These are phyloP conservation scores for Podosphaera leucotricha DNA, from an alignment of 2,329 filamentous ascomycete genomes.

Conservation along the genomic window DNA sequence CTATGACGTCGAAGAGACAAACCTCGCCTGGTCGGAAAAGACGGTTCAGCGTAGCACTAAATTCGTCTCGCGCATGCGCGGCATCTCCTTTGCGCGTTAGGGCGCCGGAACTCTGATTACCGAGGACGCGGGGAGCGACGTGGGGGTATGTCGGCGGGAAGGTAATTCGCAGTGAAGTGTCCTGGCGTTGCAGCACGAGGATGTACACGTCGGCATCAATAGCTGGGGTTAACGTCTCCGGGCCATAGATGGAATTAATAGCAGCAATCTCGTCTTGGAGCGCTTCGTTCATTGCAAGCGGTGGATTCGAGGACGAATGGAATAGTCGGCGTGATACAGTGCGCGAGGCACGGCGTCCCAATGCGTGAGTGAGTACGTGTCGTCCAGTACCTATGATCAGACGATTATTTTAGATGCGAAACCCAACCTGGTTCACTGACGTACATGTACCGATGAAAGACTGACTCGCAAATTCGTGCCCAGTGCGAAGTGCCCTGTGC, in stretches of 20 bases:
- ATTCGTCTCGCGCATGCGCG: slow-evolving; percentile 41
- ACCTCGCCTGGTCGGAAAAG: slow-evolving; percentile 53
- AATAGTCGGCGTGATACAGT: neutral
- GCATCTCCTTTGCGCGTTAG: slow-evolving; percentile 48
- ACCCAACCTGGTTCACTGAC: too few species aligned
- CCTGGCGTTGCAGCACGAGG: slow-evolving; percentile 38
- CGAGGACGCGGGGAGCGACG: slow-evolving; percentile 46
- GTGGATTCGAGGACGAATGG: neutral
- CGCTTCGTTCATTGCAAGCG: slow-evolving; percentile 13
- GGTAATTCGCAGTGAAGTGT: slow-evolving; percentile 33
- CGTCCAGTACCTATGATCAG: too few species aligned
- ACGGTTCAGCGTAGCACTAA: slow-evolving; percentile 40
- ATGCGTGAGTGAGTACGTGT: neutral
- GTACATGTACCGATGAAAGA: too few species aligned
- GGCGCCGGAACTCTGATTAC: slow-evolving; percentile 54
- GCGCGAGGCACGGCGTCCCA: neutral
- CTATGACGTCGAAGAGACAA: slow-evolving; percentile 79
- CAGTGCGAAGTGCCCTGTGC: too few species aligned
- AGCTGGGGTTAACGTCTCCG: slow-evolving; percentile 29
- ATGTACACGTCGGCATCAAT: slow-evolving; percentile 25
- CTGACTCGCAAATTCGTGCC: too few species aligned
- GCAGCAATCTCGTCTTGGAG: slow-evolving; percentile 54
- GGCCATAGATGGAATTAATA: slow-evolving; percentile 66
- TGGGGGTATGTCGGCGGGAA: slow-evolving; percentile 58
- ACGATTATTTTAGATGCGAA: too few species aligned